Evolutionary conservation across 768 basidiomycete genomes (phyloP).

Genomic region (Kwoniella bestiolae): DNA sequence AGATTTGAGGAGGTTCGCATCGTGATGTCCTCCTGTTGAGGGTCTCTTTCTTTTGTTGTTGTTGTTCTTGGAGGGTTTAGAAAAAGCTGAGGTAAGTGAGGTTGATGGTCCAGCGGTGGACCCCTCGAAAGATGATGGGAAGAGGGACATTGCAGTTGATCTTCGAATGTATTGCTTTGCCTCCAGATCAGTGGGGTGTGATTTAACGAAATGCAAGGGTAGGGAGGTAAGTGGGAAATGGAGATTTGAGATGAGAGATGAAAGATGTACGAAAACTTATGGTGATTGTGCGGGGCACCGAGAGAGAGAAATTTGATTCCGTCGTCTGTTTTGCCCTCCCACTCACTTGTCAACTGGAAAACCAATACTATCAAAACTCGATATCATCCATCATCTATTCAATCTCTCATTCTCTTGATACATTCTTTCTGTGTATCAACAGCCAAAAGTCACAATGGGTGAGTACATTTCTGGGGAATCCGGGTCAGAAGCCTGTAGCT

Average conservation of each 20-base stretch:
- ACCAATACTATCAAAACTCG: too few species aligned
- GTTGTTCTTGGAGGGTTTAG: slow-evolving; percentile 12
- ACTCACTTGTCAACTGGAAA: too few species aligned
- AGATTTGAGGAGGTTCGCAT: slow-evolving; percentile 19
- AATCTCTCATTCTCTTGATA: not conserved
- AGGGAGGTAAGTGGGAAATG: not conserved
- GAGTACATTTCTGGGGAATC: not conserved
- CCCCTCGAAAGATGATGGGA: slow-evolving; percentile 44
- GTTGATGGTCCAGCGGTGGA: slow-evolving; percentile 26
- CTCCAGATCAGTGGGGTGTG: not conserved
- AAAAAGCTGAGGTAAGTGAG: slow-evolving; percentile 5
- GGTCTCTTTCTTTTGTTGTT: slow-evolving; percentile 45
- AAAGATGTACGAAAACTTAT: not conserved
- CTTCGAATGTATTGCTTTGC: too few species aligned
- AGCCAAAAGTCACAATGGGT: slow-evolving; percentile 28
- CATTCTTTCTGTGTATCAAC: not conserved
- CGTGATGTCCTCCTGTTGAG: slow-evolving; percentile 21
- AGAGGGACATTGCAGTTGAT: slow-evolving; percentile 41
- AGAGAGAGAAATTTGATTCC: slow-evolving; percentile 21
- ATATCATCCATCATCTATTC: not conserved
- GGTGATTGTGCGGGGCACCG: not conserved
- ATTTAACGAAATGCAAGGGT: not conserved
- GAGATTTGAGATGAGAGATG: not conserved
- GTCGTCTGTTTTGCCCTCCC: slow-evolving; percentile 8
- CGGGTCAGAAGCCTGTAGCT: not conserved